phyloP scores from a whole-genome alignment of 345 rosid species.

The Brassica nigra region DNA sequence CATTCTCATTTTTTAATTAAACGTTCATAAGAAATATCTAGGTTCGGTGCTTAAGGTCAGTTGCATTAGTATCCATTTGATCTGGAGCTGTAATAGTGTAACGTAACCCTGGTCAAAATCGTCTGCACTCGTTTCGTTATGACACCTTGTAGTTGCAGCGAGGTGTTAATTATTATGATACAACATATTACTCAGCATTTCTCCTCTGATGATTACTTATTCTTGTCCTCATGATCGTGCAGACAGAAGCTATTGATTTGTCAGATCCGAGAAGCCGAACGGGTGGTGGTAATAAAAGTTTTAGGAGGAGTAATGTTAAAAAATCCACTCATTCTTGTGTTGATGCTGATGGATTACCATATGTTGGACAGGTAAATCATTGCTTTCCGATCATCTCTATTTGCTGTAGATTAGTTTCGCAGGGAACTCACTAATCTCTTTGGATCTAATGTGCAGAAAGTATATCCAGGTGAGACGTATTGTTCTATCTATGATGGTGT shows the following conservation, averaged over 20 bases:
- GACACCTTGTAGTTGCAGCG: slow-evolving; percentile 5
- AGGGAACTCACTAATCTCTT: slow-evolving; percentile 6
- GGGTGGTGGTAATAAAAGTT: slow-evolving; percentile 48
- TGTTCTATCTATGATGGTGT: slow-evolving; percentile 65
- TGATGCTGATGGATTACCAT: slow-evolving; percentile 93
- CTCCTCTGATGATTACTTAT: background rate
- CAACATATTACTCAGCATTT: background rate
- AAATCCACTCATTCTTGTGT: slow-evolving; percentile 54
- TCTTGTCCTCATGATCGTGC: slow-evolving; percentile 31
- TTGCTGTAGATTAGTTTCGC: background rate
- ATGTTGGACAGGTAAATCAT: slow-evolving; percentile 79
- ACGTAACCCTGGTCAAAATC: slow-evolving; percentile 6
- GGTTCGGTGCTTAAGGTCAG: background rate
- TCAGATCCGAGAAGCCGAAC: slow-evolving; percentile 57
- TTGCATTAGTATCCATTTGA: background rate
- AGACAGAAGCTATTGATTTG: slow-evolving; percentile 91
- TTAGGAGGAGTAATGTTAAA: slow-evolving; percentile 59
- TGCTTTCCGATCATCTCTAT: background rate
- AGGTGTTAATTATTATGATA: background rate
- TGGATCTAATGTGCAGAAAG: slow-evolving; percentile 50
- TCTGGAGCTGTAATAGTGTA: slow-evolving; percentile 6
- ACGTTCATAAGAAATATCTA: slow-evolving; percentile 1
- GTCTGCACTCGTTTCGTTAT: background rate
- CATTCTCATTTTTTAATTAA: slow-evolving; percentile 1
- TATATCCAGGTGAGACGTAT: slow-evolving; percentile 70